A percentile compares a stretch with the other conserved stretches of the same genome.
These are phyloP conservation scores for Tuber brumale DNA, from an alignment of 495 filamentous ascomycete genomes.

Conservation along the genomic window DNA sequence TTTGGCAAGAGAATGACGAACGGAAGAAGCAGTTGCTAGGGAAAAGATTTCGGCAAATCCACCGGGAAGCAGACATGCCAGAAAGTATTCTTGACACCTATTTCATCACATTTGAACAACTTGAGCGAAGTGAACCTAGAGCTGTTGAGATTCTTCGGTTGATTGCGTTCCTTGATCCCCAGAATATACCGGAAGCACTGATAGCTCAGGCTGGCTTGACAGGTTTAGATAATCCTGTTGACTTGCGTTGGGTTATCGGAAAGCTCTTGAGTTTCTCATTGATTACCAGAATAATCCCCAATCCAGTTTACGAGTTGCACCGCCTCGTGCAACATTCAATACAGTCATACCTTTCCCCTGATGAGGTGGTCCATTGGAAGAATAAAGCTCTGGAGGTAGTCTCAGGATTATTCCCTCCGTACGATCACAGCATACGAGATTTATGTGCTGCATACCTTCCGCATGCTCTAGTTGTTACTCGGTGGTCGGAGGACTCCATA, in stretches of 20 bases:
- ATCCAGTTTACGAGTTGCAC: slow-evolving; percentile 9
- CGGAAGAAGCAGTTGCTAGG: slow-evolving; percentile 16
- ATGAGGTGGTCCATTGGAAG: background rate
- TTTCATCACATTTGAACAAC: slow-evolving; percentile 47
- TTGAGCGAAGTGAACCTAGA: slow-evolving; percentile 32
- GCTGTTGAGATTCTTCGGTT: slow-evolving; percentile 40
- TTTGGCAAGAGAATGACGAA: slow-evolving; percentile 11
- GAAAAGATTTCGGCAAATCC: slow-evolving; percentile 4
- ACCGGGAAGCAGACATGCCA: slow-evolving; percentile 37
- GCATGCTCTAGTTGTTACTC: slow-evolving; percentile 4
- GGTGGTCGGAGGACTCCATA: background rate
- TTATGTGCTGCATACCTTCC: slow-evolving; percentile 11
- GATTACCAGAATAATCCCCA: background rate
- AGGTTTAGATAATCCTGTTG: background rate
- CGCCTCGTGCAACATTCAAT: slow-evolving; percentile 11
- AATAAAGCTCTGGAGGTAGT: background rate
- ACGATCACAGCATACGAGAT: background rate
- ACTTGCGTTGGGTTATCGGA: background rate
- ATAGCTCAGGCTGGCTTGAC: background rate
- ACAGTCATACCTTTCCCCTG: background rate
- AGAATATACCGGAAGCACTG: slow-evolving; percentile 32
- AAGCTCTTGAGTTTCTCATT: background rate
- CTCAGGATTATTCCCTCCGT: background rate
- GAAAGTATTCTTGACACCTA: slow-evolving; percentile 46
- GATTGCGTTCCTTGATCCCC: slow-evolving; percentile 39